Percentiles rank a stretch among this genome's conserved stretches.
Conservation (phyloP, 2,329 filamentous ascomycete genomes). For the Penicillium verrucosum region DNA sequence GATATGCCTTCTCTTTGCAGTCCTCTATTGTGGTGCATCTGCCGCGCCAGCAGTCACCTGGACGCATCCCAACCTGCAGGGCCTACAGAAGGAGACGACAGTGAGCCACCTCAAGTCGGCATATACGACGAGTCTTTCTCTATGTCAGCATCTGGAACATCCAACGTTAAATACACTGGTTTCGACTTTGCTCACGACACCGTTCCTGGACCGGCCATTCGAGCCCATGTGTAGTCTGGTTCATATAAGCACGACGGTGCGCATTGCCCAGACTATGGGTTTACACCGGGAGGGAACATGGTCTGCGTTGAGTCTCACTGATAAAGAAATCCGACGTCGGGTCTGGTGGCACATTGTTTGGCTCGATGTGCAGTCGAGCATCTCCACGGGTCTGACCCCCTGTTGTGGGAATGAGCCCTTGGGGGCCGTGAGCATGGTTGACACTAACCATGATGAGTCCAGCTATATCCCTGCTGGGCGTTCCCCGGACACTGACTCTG, state of each 20-base stretch:
- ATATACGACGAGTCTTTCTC: neutral
- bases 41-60: neutral
- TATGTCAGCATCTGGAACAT: neutral
- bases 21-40: neutral
- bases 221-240: neutral
- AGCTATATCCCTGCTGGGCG: neutral
- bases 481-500: neutral
- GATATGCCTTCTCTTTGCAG: neutral
- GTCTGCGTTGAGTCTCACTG: constrained; percentile 1
- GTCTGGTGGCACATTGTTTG: constrained; percentile 23
- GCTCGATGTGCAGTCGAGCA: constrained; percentile 21
- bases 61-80: neutral
- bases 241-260: neutral
- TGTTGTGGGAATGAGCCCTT: constrained; percentile 5
- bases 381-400: constrained; percentile 17
- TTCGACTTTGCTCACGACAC: neutral
- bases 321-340: constrained; percentile 7
- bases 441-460: neutral
- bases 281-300: neutral
- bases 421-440: neutral
- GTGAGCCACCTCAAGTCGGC: neutral
- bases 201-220: neutral
- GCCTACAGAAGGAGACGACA: neutral
- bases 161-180: neutral
- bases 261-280: neutral